Base-by-base conservation (phyloP, 108 stramenopile species). In the Thalassiosira profunda region DNA sequence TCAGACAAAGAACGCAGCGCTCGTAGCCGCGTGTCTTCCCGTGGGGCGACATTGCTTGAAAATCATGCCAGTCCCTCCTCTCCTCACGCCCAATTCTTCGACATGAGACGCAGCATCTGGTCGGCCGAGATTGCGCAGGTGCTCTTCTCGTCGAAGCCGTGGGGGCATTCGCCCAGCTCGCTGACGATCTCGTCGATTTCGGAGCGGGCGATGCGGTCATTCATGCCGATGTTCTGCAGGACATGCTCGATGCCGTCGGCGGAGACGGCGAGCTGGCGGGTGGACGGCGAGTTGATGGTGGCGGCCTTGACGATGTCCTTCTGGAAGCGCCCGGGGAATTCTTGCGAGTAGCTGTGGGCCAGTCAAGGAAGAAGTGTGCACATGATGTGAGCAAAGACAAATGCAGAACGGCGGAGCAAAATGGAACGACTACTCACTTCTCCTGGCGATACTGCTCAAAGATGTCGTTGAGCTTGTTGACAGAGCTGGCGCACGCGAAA, bases 231-330 rank as follows among this genome's bases (percentile, higher is more conserved):
- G 37, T 86, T 86, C 9, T 71, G 31, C 33, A 86, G 46, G 9
- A 86, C 81, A 17, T 37, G 44, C 37, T 83, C 58, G 15, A 86
- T 48, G 4, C 75, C 81, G 21, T 82, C 74, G 0, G 72, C 47
- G 15, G 69, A 72, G 56, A 86, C 63, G 1, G 53, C 33, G 1
- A 23, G 33, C 21, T 34, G 30, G 20, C 23, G 21, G 12, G 62
- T 28, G 7, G 62, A 63, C 52, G 33, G 18, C 20, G 60, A 44
- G 4, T 12, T 40, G 18, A n/a, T 37, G 4, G 26, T 60, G 0
- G 85, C 85, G 15, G 81, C 82, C 5, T 60, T 53, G 41, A 82
- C 55, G 43, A 86, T 55, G 24, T 86, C 85, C 58, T 80, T 83
- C 31, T 80, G 67, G 64, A 86, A 86, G 33, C 85, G 74, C 4